phyloP scores from a whole-genome alignment of 169 alveolate species.

The Plasmodium yoelii region DNA sequence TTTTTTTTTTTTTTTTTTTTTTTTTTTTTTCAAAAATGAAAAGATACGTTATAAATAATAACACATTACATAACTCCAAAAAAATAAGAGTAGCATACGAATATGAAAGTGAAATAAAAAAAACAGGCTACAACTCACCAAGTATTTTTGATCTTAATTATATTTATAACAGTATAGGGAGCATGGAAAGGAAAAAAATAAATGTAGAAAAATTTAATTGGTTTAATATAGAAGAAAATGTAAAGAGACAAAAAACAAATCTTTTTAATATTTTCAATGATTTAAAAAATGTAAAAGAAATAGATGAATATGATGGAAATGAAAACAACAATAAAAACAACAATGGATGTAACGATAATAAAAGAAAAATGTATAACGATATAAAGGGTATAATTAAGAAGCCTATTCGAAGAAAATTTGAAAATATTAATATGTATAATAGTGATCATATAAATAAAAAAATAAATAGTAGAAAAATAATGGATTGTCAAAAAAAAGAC shows the following conservation, averaged over 20 bases:
- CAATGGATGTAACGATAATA: neutral
- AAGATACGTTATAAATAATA: slow-evolving; percentile 41
- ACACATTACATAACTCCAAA: slow-evolving; percentile 21
- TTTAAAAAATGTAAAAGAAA: neutral
- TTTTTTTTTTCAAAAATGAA: slow-evolving; percentile 32
- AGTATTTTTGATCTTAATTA: slow-evolving; percentile 20
- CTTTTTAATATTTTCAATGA: slow-evolving; percentile 24
- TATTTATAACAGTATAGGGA: neutral
- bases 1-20: slow-evolving; percentile 25
- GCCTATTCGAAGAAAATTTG: neutral
- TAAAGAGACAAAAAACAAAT: slow-evolving; percentile 54
- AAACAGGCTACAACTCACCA: slow-evolving; percentile 19
- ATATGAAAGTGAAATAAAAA: slow-evolving; percentile 32
- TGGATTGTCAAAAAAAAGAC: slow-evolving; percentile 1
- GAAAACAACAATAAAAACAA: neutral
- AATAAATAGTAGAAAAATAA: neutral
- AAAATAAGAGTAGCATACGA: slow-evolving; percentile 52
- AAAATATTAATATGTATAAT: neutral
- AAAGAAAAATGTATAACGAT: neutral
- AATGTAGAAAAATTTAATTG: slow-evolving; percentile 25
- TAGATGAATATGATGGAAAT: neutral
- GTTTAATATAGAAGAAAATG: slow-evolving; percentile 50
- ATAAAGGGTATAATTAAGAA: neutral
- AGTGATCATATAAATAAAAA: neutral
- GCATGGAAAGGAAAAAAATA: slow-evolving; percentile 4